These are phyloP conservation scores for Evansstolkia leycettana DNA, from an alignment of 495 filamentous ascomycete species.

Conservation along the genomic window DNA sequence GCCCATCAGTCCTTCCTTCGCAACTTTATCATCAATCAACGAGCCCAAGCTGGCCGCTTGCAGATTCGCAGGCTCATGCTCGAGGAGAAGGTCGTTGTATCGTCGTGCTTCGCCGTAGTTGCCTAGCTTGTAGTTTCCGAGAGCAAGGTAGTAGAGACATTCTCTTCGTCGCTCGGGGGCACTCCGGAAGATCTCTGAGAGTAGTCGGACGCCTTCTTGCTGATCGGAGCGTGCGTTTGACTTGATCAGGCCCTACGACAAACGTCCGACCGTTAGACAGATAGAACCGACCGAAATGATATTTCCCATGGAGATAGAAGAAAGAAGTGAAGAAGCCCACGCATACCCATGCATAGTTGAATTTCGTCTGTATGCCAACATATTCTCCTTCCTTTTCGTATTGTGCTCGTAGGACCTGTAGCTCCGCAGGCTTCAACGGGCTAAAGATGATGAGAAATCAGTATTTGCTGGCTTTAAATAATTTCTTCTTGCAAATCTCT, in stretches of 20 bases:
- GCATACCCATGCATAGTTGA: slow-evolving; percentile 96
- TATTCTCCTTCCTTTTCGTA: slow-evolving; percentile 95
- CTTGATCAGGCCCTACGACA: slow-evolving; percentile 77
- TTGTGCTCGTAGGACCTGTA: slow-evolving; percentile 81
- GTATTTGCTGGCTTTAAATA: neutral
- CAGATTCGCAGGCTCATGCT: slow-evolving; percentile 78
- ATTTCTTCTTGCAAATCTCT: no score
- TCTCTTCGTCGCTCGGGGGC: slow-evolving; percentile 85
- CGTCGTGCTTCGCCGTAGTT: slow-evolving; percentile 89
- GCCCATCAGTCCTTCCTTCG: slow-evolving; percentile 84
- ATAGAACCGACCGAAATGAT: neutral
- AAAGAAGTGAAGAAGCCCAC: neutral
- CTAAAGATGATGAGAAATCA: slow-evolving; percentile 25
- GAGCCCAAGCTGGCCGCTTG: slow-evolving; percentile 74
- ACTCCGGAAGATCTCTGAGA: slow-evolving; percentile 93
- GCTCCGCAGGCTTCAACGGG: slow-evolving; percentile 76
- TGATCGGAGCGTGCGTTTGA: slow-evolving; percentile 71
- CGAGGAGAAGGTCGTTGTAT: slow-evolving; percentile 86
- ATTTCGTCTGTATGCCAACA: slow-evolving; percentile 95
- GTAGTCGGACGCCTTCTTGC: slow-evolving; percentile 85
- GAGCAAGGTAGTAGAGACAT: slow-evolving; percentile 93
- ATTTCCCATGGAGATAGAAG: neutral
- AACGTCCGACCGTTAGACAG: slow-evolving; percentile 10
- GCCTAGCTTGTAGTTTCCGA: slow-evolving; percentile 95
- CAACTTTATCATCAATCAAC: slow-evolving; percentile 91